phyloP scores from a whole-genome alignment of 805 yeast genomes.

The Yamadazyma tumulicola region DNA sequence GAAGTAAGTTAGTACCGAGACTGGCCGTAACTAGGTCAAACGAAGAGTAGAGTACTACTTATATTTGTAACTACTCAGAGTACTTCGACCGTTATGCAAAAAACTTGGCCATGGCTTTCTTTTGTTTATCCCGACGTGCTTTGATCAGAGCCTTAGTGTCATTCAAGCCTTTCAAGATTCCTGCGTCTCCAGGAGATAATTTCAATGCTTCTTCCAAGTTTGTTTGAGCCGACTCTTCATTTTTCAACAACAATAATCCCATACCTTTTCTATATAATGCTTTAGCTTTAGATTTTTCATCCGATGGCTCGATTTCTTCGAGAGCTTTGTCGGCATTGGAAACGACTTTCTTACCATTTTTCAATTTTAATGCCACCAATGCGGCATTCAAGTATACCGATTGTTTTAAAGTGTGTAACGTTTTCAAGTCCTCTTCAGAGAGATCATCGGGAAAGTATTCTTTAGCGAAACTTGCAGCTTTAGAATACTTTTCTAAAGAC shows the following conservation, averaged over 20 bases:
- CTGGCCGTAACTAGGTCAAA: too few species aligned
- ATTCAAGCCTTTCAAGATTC: slow-evolving; percentile 59
- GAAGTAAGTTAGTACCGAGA: too few species aligned
- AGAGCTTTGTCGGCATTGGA: slow-evolving; percentile 64
- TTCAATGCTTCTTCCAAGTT: slow-evolving; percentile 65
- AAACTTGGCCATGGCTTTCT: slow-evolving; percentile 71
- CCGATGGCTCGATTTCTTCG: slow-evolving; percentile 55
- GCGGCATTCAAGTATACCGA: slow-evolving; percentile 72
- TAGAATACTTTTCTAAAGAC: slow-evolving; percentile 67
- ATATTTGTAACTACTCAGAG: not conserved
- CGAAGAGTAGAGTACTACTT: too few species aligned
- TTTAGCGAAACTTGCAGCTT: slow-evolving; percentile 65
- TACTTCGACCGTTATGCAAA: slow-evolving; percentile 41
- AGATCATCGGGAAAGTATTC: slow-evolving; percentile 75
- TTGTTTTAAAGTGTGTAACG: slow-evolving; percentile 52
- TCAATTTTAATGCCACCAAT: slow-evolving; percentile 64
- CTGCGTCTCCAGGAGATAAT: slow-evolving; percentile 68
- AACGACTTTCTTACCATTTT: slow-evolving; percentile 51
- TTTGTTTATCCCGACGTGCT: slow-evolving; percentile 61
- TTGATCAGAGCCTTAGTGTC: slow-evolving; percentile 54
- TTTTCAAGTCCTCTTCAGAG: slow-evolving; percentile 48
- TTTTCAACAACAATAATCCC: slow-evolving; percentile 61
- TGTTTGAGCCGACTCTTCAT: slow-evolving; percentile 65
- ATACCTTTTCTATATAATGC: slow-evolving; percentile 84
- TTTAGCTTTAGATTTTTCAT: slow-evolving; percentile 72